Evolutionary conservation across 2,329 filamentous ascomycete genomes (phyloP).

Genomic region (Pestalotiopsis sp.): DNA sequence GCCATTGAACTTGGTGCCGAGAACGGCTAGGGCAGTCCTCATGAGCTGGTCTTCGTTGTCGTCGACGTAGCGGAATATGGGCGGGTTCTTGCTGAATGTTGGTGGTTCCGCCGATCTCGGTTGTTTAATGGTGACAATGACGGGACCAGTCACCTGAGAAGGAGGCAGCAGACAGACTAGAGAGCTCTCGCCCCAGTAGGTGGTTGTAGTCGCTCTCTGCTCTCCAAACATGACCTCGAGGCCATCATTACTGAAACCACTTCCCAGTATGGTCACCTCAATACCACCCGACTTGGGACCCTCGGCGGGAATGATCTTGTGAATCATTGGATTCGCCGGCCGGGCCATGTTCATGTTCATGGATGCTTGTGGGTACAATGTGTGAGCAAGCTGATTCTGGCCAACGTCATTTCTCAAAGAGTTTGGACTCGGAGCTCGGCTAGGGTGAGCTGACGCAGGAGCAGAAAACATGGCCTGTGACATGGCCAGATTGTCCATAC

Average conservation of each 20-base stretch:
- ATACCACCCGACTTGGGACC: conserved; percentile 83
- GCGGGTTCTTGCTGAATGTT: conserved; percentile 41
- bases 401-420: conserved; percentile 49
- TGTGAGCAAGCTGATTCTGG: conserved; percentile 42
- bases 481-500: conserved; percentile 66
- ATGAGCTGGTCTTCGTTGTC: conserved; percentile 71
- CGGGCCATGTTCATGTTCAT: conserved; percentile 53
- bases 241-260: conserved; percentile 72
- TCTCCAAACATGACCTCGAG: conserved; percentile 85
- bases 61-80: conserved; percentile 74
- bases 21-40: conserved; percentile 66
- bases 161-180: conserved; percentile 80
- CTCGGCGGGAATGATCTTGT: conserved; percentile 82
- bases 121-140: conserved; percentile 71
- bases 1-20: conserved; percentile 67
- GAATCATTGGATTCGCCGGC: conserved; percentile 62
- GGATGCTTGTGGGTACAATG: conserved; percentile 50
- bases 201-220: conserved; percentile 67
- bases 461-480: conserved; percentile 68
- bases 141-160: conserved; percentile 66
- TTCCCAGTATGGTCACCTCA: conserved; percentile 84
- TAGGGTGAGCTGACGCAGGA: conserved; percentile 72
- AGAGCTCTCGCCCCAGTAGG: conserved; percentile 80
- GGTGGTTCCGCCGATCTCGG: conserved; percentile 36
- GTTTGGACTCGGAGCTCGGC: conserved; percentile 76